Evolutionary conservation across 306 rosid species (phyloP), one percentile per base, ranked within the genome.

Genomic region (Quercus mongolica): DNA sequence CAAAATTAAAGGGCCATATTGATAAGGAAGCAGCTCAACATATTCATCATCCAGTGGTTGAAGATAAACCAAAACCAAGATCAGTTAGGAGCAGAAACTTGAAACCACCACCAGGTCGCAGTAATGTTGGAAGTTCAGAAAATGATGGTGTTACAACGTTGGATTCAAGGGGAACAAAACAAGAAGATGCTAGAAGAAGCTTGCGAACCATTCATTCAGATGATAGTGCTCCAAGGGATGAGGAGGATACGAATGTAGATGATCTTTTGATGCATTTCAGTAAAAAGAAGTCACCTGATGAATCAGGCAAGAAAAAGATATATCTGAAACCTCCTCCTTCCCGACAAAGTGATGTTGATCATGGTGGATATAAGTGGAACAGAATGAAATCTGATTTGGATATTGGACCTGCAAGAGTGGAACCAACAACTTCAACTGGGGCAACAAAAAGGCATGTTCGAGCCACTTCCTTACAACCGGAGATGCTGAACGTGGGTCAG

Each of bases 11-110:
- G n/a, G 12, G 46, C 28, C 72, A 28, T 23, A 25, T 20, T 9
- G 83, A 80, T 13, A 80, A 44, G 83, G 85, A 85, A 35, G 38
- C 80, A 79, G 79, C 81, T 15, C 71, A 75, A 18, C 54, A 46
- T 31, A 56, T 25, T 10, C 17, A 46, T 5, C 71, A 74, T 70
- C 61, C 76, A 44, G 71, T 81, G 30, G 79, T 26, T 5, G 79
- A 74, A 44, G 84, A 84, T 38, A 81, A 87, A 81, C 83, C 89
- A 35, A 85, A 70, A 79, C 90, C 96, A 59, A 91, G 54, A 76
- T 91, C 98, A 10, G 94, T 89, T 17, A 87, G 99, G 82, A 74
- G 86, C 33, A 85, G 83, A 78, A 80, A 78, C 68, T 76, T 61
- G 31, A 90, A 82, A 78, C 82, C 86, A 62, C 77, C 74, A 44